Percentiles rank a stretch among this genome's conserved stretches.
These are phyloP conservation scores for Fusarium sp. DNA, from an alignment of 2,329 filamentous ascomycete species.

Conservation along the genomic window DNA sequence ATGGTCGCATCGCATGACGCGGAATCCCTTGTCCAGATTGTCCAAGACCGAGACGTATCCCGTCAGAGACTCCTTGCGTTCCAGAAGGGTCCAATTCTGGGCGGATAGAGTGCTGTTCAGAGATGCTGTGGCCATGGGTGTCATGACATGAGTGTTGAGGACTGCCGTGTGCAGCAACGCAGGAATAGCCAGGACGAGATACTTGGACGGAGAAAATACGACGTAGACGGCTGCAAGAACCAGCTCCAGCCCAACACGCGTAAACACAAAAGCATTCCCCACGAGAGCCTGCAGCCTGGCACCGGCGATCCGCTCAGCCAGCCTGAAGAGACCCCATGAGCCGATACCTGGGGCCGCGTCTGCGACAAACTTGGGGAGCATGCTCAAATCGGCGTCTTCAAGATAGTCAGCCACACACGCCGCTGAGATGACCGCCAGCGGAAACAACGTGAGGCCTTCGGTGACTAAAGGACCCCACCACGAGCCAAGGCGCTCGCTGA, in stretches of 20 bases:
- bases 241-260: conserved; percentile 81
- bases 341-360: conserved; percentile 77
- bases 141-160: conserved; percentile 82
- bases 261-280: conserved; percentile 75
- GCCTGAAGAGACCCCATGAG: conserved; percentile 76
- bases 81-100: conserved; percentile 82
- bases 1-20: conserved; percentile 93
- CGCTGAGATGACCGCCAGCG: conserved; percentile 75
- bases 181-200: conserved; percentile 78
- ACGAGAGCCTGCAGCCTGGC: conserved; percentile 65
- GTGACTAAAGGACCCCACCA: conserved; percentile 82
- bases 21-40: conserved; percentile 78
- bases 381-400: conserved; percentile 72
- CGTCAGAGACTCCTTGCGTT: conserved; percentile 87
- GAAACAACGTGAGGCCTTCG: conserved; percentile 81
- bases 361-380: conserved; percentile 69
- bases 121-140: conserved; percentile 70
- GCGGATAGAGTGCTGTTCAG: conserved; percentile 77
- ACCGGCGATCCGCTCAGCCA: conserved; percentile 60
- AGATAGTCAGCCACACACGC: conserved; percentile 76
- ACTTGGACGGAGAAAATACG: conserved; percentile 77
- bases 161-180: conserved; percentile 80
- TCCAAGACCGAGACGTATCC: conserved; percentile 95
- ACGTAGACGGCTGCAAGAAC: conserved; percentile 77
- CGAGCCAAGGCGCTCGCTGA: conserved; percentile 77